Base-by-base conservation (phyloP, 164 flowering plant genomes). In the Paratinospora sagittata region DNA sequence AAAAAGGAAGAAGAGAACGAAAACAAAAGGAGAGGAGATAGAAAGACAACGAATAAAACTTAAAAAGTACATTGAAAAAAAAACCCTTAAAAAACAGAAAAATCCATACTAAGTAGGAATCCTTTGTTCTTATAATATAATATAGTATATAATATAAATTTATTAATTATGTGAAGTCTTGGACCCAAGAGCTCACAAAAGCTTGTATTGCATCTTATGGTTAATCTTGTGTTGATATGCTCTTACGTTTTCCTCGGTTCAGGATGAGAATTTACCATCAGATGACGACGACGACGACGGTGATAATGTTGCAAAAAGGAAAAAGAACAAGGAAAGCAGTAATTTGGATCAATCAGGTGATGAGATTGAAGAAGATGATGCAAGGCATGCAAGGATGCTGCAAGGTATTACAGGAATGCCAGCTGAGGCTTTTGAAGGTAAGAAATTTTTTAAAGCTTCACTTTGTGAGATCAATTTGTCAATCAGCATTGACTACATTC, bases 331-430 rank as follows among this genome's bases (percentile, higher is more conserved):
- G 7, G 16, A 12, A 24, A 36, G 27, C 58, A 72, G 72, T 64
- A 61, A 65, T 27, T 72, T 66, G 3, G 72, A 72, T 4, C 73
- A 69, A 19, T 67, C 45, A 34, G 80, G 63, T 45, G 80, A 74
- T 63, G 91, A 80, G 66, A 77, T 27, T n/a, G 84, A 78, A 30
- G 83, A 82, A 17, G 87, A 89, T 65, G 81, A 82, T 24, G 87
- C 70, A 65, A 83, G 85, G 66, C 97, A 91, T 64, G 63, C 41
- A 24, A 84, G 93, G 79, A 84, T 93, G 95, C 77, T 93, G 76
- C 82, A 94, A 68, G 86, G 71, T 45, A 80, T 91, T 70, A 94
- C 96, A 70, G 90, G 90, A 73, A 81, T 94, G 80, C 92, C 96
- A 6, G 72, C 79, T 65, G 87, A 84, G 71, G 87, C 84, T 49